Conservation (phyloP, 1,139 yeast species). For the Zygosaccharomyces sapae region DNA sequence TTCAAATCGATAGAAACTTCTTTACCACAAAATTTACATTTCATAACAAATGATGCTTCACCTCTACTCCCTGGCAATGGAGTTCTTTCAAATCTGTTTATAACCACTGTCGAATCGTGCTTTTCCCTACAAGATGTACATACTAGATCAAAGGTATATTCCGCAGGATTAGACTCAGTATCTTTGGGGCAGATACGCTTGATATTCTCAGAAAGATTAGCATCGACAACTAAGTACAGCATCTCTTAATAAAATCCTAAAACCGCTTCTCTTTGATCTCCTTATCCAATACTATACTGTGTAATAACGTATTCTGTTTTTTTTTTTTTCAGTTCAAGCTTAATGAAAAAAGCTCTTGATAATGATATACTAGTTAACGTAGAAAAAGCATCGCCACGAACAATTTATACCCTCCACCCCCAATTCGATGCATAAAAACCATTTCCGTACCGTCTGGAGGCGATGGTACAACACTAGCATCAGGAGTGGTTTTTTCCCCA, state of each 20-base stretch:
- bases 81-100: slow-evolving; percentile 55
- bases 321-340: background rate
- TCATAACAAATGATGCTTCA: slow-evolving; percentile 77
- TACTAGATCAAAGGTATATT: slow-evolving; percentile 65
- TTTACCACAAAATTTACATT: slow-evolving; percentile 47
- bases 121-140: slow-evolving; percentile 79
- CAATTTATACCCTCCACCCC: background rate
- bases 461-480: slow-evolving; percentile 12
- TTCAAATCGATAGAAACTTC: slow-evolving; percentile 30
- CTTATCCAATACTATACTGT: background rate
- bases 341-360: background rate
- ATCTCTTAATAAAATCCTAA: slow-evolving; percentile 15
- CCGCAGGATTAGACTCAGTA: slow-evolving; percentile 56
- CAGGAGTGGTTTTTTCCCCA: slow-evolving; percentile 8
- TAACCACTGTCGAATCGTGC: slow-evolving; percentile 69
- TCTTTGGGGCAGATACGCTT: slow-evolving; percentile 48
- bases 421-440: slow-evolving; percentile 10
- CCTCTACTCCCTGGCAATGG: slow-evolving; percentile 71
- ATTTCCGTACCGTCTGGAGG: slow-evolving; percentile 5
- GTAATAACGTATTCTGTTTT: background rate
- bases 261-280: background rate
- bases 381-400: background rate
- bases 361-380: slow-evolving; percentile 2
- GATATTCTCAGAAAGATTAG: slow-evolving; percentile 33
- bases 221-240: slow-evolving; percentile 30